phyloP scores from a whole-genome alignment of 768 basidiomycete genomes.

The Cyclocybe cylindracea region DNA sequence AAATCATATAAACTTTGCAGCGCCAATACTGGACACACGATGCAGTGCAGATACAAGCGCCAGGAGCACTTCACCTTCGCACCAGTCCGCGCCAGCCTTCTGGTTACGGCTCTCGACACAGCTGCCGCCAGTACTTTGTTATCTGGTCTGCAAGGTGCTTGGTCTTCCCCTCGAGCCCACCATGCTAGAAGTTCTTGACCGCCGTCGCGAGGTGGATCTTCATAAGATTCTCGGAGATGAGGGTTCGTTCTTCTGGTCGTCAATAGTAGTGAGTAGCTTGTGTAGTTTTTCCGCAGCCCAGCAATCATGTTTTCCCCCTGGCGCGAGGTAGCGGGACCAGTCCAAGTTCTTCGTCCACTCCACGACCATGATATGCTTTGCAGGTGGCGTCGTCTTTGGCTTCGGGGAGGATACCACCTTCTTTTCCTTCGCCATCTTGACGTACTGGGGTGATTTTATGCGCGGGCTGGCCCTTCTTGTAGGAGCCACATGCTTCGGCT shows the following conservation, averaged over 20 bases:
- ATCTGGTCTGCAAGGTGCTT: constrained; percentile 5
- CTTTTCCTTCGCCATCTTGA: background rate
- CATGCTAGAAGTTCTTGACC: constrained; percentile 4
- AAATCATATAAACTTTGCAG: no score
- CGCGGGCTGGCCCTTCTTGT: no score
- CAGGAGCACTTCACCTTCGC: no score
- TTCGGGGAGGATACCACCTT: background rate
- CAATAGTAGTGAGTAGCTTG: constrained; percentile 10
- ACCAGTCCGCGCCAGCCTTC: background rate
- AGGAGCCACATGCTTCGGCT: background rate
- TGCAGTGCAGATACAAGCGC: no score
- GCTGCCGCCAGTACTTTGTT: constrained; percentile 6
- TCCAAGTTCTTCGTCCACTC: constrained; percentile 21
- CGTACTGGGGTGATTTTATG: no score
- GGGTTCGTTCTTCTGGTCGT: constrained; percentile 6
- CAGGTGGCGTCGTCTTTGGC: background rate
- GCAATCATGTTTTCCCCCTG: constrained; percentile 15
- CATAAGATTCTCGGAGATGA: constrained; percentile 3
- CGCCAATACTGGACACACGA: no score
- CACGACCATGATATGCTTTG: constrained; percentile 6
- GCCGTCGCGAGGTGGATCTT: constrained; percentile 5
- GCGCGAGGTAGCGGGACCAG: constrained; percentile 14
- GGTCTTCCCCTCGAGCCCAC: background rate
- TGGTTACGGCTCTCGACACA: constrained; percentile 5
- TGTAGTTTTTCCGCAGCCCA: constrained; percentile 16